Evolutionary conservation across 2,329 filamentous ascomycete species (phyloP).

Genomic region (Colletotrichum liaoningense): DNA sequence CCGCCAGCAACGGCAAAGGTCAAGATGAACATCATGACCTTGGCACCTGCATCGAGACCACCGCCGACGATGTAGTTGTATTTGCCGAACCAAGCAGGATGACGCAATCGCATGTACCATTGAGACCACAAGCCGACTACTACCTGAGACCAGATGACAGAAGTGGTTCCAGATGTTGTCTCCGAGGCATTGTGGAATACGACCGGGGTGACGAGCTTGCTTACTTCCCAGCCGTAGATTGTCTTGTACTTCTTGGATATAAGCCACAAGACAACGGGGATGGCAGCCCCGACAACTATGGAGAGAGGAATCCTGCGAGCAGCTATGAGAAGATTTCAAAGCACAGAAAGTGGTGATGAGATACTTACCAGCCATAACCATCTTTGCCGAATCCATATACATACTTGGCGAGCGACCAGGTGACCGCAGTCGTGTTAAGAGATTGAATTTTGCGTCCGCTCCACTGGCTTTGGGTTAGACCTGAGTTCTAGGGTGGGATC

Average conservation of each 20-base stretch:
- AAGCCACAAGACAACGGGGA: slow-evolving; percentile 23
- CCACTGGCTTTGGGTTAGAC: slow-evolving; percentile 44
- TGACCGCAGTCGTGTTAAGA: slow-evolving; percentile 52
- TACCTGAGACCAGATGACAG: slow-evolving; percentile 39
- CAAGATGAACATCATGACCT: slow-evolving; percentile 40
- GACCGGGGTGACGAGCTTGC: slow-evolving; percentile 29
- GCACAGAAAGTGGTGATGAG: neutral
- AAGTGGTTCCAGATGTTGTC: slow-evolving; percentile 33
- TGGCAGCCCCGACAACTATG: slow-evolving; percentile 48
- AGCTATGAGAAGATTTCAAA: slow-evolving; percentile 22
- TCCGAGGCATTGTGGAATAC: slow-evolving; percentile 34
- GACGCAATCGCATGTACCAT: slow-evolving; percentile 41
- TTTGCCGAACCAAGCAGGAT: slow-evolving; percentile 42
- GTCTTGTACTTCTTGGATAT: slow-evolving; percentile 29
- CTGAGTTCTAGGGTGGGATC: too few relatives aligned
- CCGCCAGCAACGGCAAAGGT: slow-evolving; percentile 38
- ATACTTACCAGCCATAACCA: slow-evolving; percentile 27
- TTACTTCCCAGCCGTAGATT: slow-evolving; percentile 30
- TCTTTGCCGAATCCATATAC: slow-evolving; percentile 34
- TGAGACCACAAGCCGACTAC: slow-evolving; percentile 47
- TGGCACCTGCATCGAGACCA: slow-evolving; percentile 37
- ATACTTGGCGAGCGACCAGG: slow-evolving; percentile 42
- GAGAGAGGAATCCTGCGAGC: slow-evolving; percentile 51
- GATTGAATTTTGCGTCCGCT: slow-evolving; percentile 59
- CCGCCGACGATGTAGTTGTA: slow-evolving; percentile 41